Conservation (phyloP, 768 basidiomycete genomes). For the Tephrocybe sp. region DNA sequence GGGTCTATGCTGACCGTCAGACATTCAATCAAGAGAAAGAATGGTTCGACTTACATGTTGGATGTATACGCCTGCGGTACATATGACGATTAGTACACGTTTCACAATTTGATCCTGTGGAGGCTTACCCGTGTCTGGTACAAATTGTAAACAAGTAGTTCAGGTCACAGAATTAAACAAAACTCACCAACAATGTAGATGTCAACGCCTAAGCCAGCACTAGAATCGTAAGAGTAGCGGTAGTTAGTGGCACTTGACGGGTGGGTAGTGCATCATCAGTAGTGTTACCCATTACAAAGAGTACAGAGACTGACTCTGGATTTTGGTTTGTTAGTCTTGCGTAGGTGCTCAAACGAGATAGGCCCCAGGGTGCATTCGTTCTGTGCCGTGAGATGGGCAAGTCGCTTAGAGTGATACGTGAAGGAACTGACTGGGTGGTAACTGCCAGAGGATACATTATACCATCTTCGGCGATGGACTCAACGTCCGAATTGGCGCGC, state of each 20-base stretch:
- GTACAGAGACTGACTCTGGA: background rate
- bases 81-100: background rate
- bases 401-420: no score
- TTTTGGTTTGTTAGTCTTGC: background rate
- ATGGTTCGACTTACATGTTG: background rate
- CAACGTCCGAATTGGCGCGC: constrained; percentile 19
- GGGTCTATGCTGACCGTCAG: constrained; percentile 17
- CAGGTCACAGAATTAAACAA: no score
- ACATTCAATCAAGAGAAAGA: background rate
- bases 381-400: background rate
- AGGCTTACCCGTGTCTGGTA: constrained; percentile 17
- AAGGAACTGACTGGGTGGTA: constrained; percentile 15
- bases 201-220: background rate
- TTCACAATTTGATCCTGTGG: background rate
- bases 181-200: constrained; percentile 39
- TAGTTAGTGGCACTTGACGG: background rate
- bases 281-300: no score
- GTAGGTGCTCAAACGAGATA: background rate
- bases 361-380: background rate
- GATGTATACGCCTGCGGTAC: background rate
- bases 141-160: no score
- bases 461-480: constrained; percentile 15
- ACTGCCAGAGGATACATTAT: constrained; percentile 19
- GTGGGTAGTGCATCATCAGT: background rate
- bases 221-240: background rate